Base-by-base conservation (phyloP, 805 yeast species). In the Cyberlindnera nakhonratchasimensis region DNA sequence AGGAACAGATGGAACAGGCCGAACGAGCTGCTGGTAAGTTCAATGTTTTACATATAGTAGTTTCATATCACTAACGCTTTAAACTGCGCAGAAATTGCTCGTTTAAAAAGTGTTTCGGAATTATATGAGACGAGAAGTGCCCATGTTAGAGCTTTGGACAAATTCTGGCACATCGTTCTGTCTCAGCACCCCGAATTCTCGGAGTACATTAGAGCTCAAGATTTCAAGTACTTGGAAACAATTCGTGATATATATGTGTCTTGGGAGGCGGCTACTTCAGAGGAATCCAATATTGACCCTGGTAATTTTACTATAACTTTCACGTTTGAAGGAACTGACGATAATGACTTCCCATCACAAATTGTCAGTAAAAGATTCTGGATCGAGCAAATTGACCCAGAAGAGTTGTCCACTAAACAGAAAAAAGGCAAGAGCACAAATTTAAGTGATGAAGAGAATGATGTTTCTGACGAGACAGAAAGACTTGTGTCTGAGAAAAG, bases 131-230 rank as follows among this genome's bases (percentile, higher is more conserved):
- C 72, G 43, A 70, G 97, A 52, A 70, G 86, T 19, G 66, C 54
- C 6, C 63, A 74, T n/a, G 67, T 81, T 13, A 42, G 53, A 5
- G 59, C 69, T 4, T 75, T 89, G 32, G 88, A 90, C 2, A 76
- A 77, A 49, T 89, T 91, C 62, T 91, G 98, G 98, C 82, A 85
- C 54, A 75, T 83, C 40, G 96, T 86, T 0, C 64, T 91, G 10
- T 88, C 90, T 2, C 87, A 86, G 57, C 84, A 84, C 54, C 83
- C 85, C 39, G 96, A 86, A 50, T 85, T 91, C 58, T 82, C 86
- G 13, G 96, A 89, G 48, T 87, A 77, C 59, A 68, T 90, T 16
- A 72, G 79, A 23, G 78, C 82, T 2, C 86, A 83, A 29, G 97
- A 90, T 62, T 78, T 81, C 65, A 81, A 81, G 59, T 83, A 75